phyloP scores from a whole-genome alignment of 2,329 filamentous ascomycete species.

The Hirsutella rhossiliensis region DNA sequence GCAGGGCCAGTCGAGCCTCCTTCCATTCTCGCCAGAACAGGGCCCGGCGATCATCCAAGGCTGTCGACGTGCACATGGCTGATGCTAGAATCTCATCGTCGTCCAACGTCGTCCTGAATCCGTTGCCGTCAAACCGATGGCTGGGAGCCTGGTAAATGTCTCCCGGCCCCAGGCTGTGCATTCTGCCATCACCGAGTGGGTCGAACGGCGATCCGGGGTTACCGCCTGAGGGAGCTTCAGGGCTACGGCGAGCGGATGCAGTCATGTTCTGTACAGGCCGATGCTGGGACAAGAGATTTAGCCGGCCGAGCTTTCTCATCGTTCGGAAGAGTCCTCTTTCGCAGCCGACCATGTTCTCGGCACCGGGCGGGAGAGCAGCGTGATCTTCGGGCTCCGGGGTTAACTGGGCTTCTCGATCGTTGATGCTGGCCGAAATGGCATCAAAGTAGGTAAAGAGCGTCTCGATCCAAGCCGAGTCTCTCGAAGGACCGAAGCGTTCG shows the following conservation, averaged over 20 bases:
- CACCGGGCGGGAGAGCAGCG: slow-evolving; percentile 41
- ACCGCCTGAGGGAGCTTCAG: slow-evolving; percentile 11
- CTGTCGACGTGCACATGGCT: slow-evolving; percentile 26
- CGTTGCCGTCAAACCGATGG: slow-evolving; percentile 55
- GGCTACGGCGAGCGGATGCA: slow-evolving; percentile 5
- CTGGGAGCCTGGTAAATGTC: slow-evolving; percentile 29
- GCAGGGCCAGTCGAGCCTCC: slow-evolving; percentile 61
- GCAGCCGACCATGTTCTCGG: slow-evolving; percentile 81
- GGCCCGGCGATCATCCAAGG: slow-evolving; percentile 45
- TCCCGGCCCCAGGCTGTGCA: slow-evolving; percentile 12
- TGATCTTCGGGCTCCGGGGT: slow-evolving; percentile 48
- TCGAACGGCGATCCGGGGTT: slow-evolving; percentile 23
- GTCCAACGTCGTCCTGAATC: slow-evolving; percentile 44
- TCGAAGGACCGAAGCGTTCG: slow-evolving; percentile 35
- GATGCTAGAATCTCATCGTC: slow-evolving; percentile 39
- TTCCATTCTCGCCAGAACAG: slow-evolving; percentile 84
- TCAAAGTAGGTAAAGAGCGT: slow-evolving; percentile 92
- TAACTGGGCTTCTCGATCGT: slow-evolving; percentile 80
- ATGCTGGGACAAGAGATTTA: slow-evolving; percentile 73
- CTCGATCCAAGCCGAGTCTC: slow-evolving; percentile 80
- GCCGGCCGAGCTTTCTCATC: slow-evolving; percentile 68
- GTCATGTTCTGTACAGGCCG: slow-evolving; percentile 34
- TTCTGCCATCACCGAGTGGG: slow-evolving; percentile 3
- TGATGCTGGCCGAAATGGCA: slow-evolving; percentile 82
- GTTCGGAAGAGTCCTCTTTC: slow-evolving; percentile 79